Conservation (phyloP, 306 rosid species). For the Corylus americana region DNA sequence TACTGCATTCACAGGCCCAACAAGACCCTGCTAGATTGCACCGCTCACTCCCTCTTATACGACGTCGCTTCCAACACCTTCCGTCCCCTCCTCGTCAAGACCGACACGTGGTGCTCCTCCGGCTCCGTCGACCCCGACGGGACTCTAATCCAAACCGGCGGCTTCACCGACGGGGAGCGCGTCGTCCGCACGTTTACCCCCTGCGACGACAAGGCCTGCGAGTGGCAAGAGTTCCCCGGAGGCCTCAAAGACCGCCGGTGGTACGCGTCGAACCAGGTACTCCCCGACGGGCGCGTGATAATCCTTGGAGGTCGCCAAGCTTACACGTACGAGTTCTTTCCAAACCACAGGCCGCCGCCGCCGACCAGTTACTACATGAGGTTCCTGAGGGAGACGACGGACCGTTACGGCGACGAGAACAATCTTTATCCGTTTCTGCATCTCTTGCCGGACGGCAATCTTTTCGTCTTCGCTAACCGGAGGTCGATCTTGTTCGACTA, state of each 20-base stretch:
- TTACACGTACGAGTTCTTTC: constrained; percentile 67
- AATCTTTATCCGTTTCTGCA: constrained; percentile 89
- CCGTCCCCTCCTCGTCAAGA: constrained; percentile 56
- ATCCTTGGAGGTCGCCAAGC: constrained; percentile 57
- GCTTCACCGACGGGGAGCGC: constrained; percentile 57
- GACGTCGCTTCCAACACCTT: constrained; percentile 47
- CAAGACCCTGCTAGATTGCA: constrained; percentile 57
- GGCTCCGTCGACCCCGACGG: constrained; percentile 54
- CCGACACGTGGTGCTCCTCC: constrained; percentile 89
- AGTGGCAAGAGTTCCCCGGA: constrained; percentile 47
- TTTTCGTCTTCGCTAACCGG: constrained; percentile 72
- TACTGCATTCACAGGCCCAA: constrained; percentile 33
- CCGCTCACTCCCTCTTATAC: constrained; percentile 74
- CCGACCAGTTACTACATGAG: constrained; percentile 18
- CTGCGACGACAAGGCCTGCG: constrained; percentile 41
- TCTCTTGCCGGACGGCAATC: constrained; percentile 67
- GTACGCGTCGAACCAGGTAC: constrained; percentile 70
- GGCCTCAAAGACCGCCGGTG: constrained; percentile 43
- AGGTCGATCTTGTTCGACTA: constrained; percentile 56
- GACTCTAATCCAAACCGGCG: constrained; percentile 69
- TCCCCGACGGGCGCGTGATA: constrained; percentile 58
- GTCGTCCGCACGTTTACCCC: constrained; percentile 51
- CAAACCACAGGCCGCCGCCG: constrained; percentile 29
- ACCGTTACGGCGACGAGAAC: constrained; percentile 56
- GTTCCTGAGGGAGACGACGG: constrained; percentile 58